Evolutionary conservation across 2,329 filamentous ascomycete genomes (phyloP).

Genomic region (Fusarium anguioides): DNA sequence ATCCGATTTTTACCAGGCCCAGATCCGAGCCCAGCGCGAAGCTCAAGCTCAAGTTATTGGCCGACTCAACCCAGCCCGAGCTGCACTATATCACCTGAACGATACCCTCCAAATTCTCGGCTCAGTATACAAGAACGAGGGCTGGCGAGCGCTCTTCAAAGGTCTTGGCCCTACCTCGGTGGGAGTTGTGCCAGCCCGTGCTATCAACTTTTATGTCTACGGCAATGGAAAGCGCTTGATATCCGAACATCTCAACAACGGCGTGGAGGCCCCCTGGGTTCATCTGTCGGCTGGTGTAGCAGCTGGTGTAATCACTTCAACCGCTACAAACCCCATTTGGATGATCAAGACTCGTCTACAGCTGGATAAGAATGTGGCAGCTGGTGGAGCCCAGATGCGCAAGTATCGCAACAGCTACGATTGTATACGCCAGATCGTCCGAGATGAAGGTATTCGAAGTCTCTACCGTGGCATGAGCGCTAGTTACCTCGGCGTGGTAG

Average conservation of each 20-base stretch:
- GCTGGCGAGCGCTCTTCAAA: conserved; percentile 90
- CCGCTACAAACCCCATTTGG: conserved; percentile 96
- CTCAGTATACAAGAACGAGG: conserved; percentile 83
- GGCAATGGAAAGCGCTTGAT: conserved; percentile 90
- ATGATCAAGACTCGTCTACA: conserved; percentile 93
- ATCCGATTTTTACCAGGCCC: conserved; percentile 92
- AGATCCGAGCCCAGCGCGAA: conserved; percentile 76
- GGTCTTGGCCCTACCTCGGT: conserved; percentile 90
- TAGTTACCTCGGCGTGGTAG: conserved; percentile 89
- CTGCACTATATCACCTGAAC: conserved; percentile 77
- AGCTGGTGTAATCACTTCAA: conserved; percentile 87
- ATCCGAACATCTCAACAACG: conserved; percentile 77
- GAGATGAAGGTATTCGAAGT: conserved; percentile 81
- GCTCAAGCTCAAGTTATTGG: conserved; percentile 62
- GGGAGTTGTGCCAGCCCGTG: conserved; percentile 87
- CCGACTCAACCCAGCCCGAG: conserved; percentile 70
- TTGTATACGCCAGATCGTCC: conserved; percentile 84
- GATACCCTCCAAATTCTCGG: conserved; percentile 89
- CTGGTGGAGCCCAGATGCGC: conserved; percentile 65
- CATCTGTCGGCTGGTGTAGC: conserved; percentile 80
- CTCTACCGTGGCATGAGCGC: conserved; percentile 92
- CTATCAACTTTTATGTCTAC: conserved; percentile 95
- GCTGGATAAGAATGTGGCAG: conserved; percentile 85
- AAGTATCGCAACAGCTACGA: conserved; percentile 90
- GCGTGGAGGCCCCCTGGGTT: conserved; percentile 77